Evolutionary conservation across 345 rosid genomes (phyloP).

Genomic region (Linum lewisii): DNA sequence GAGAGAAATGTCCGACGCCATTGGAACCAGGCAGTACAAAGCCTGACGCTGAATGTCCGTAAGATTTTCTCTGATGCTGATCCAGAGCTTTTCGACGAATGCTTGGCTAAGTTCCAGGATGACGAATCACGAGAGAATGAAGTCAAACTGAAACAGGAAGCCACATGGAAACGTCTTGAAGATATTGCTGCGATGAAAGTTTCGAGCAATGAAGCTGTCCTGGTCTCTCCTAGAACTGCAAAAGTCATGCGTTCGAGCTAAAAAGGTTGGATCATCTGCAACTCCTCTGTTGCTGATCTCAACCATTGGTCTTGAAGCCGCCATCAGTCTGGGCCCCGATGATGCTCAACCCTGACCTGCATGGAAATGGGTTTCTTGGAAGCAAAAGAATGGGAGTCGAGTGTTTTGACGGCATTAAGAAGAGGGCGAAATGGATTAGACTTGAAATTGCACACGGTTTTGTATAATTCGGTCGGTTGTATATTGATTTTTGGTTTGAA

Average conservation of each 20-base stretch:
- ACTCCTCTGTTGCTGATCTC: too few species aligned
- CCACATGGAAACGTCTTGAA: conserved; percentile 6
- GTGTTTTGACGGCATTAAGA: too few species aligned
- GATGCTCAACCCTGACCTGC: too few species aligned
- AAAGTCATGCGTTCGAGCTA: not conserved
- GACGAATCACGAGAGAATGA: conserved; percentile 1
- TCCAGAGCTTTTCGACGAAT: conserved; percentile 4
- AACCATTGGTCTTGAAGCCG: too few species aligned
- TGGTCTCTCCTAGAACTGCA: not conserved
- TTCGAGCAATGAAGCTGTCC: not conserved
- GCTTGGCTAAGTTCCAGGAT: conserved; percentile 6
- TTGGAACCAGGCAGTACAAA: conserved; percentile 6
- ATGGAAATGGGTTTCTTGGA: too few species aligned
- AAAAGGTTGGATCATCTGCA: too few species aligned
- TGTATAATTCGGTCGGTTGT: too few species aligned
- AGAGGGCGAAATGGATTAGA: too few species aligned
- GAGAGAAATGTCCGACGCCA: conserved; percentile 1
- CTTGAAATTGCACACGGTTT: too few species aligned
- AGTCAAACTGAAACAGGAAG: not conserved
- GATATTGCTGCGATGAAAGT: conserved; percentile 8
- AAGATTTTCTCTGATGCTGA: conserved; percentile 5
- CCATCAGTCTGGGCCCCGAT: too few species aligned
- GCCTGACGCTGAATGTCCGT: conserved; percentile 5
- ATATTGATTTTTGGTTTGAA: too few species aligned
- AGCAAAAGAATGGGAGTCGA: too few species aligned